These are phyloP conservation scores for Xylaria sp. DNA, from an alignment of 2,329 filamentous ascomycete species.

Conservation along the genomic window DNA sequence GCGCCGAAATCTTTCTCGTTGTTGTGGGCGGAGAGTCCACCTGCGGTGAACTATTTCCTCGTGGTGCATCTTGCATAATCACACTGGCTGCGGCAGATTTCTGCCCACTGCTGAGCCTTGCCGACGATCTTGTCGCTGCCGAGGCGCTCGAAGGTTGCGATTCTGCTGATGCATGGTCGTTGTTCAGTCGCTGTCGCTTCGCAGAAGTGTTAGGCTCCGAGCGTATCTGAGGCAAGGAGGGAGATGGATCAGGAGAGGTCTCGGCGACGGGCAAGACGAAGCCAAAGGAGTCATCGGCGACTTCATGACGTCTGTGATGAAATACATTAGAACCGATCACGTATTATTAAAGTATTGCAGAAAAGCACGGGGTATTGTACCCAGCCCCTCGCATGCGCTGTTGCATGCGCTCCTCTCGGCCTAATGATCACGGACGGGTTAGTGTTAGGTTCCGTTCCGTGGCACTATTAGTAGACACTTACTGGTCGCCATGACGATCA, in stretches of 20 bases:
- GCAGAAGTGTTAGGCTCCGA: constrained; percentile 55
- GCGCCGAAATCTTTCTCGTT: constrained; percentile 18
- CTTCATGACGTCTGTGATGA: constrained; percentile 56
- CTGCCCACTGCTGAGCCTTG: constrained; percentile 28
- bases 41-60: not conserved
- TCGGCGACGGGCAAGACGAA: constrained; percentile 52
- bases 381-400: constrained; percentile 69
- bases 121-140: constrained; percentile 27
- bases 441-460: constrained; percentile 11
- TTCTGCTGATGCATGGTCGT: constrained; percentile 25
- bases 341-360: not conserved
- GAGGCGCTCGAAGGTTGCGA: constrained; percentile 35
- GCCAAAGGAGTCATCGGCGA: constrained; percentile 65
- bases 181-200: constrained; percentile 50
- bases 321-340: constrained; percentile 21
- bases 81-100: constrained; percentile 7
- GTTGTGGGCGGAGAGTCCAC: constrained; percentile 21
- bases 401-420: constrained; percentile 66
- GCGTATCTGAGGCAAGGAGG: constrained; percentile 40
- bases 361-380: constrained; percentile 47
- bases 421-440: constrained; percentile 42
- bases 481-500: constrained; percentile 44
- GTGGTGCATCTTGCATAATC: not conserved
- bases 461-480: constrained; percentile 20
- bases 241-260: constrained; percentile 31